Evolutionary conservation across 176 grass and related monocot species (phyloP).

Genomic region (Oryza longistaminata): DNA sequence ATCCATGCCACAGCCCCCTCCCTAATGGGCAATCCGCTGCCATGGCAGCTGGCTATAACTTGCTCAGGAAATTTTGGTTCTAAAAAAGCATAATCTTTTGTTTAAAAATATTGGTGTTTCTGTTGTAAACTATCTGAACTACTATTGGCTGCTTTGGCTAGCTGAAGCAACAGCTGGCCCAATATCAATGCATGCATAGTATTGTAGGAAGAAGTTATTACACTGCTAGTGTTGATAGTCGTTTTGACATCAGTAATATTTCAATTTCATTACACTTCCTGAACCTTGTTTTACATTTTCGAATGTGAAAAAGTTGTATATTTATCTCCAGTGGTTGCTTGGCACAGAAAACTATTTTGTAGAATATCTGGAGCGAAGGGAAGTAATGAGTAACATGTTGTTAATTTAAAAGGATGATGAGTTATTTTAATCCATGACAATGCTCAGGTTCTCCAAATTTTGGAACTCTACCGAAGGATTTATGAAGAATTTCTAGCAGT

Average conservation of each 20-base stretch:
- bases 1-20: not conserved
- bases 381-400: not conserved
- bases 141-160: slow-evolving; percentile 9
- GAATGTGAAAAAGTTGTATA: slow-evolving; percentile 13
- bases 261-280: not conserved
- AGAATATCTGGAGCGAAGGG: not conserved
- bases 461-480: slow-evolving; percentile 91
- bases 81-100: not conserved
- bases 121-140: not conserved
- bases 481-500: slow-evolving; percentile 96
- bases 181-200: not conserved
- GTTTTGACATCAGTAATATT: not conserved
- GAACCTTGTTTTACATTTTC: not conserved
- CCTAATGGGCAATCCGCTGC: not conserved
- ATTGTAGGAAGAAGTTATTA: not conserved
- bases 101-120: not conserved
- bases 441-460: slow-evolving; percentile 86
- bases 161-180: not conserved
- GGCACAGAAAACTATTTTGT: slow-evolving; percentile 22
- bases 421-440: slow-evolving; percentile 25
- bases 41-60: not conserved
- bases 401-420: not conserved
- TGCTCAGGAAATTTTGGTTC: not conserved
- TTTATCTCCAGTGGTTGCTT: not conserved
- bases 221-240: not conserved